Conservation (phyloP, 2,329 filamentous ascomycete species). For the Calonectria leucothoes region DNA sequence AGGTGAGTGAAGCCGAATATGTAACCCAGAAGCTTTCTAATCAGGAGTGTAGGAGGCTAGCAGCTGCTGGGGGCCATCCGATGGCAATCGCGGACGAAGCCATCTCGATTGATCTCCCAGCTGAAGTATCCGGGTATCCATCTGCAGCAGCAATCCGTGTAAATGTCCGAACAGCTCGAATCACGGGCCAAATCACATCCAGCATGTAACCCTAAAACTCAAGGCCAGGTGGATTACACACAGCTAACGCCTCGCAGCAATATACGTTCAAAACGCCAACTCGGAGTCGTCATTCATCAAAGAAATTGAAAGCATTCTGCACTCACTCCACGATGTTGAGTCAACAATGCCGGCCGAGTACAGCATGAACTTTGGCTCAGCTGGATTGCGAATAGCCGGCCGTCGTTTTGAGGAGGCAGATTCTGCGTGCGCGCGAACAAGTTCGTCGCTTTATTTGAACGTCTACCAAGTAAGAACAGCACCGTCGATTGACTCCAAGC, state of each 20-base stretch:
- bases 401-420: slow-evolving; percentile 8
- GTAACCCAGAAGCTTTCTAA: neutral
- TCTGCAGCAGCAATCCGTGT: slow-evolving; percentile 27
- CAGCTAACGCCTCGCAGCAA: slow-evolving; percentile 4
- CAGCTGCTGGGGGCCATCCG: slow-evolving; percentile 26
- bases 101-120: slow-evolving; percentile 22
- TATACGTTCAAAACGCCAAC: slow-evolving; percentile 26
- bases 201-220: neutral
- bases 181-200: slow-evolving; percentile 28
- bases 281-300: slow-evolving; percentile 23
- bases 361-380: slow-evolving; percentile 14
- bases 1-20: neutral
- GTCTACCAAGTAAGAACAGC: slow-evolving; percentile 25
- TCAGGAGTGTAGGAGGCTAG: slow-evolving; percentile 20
- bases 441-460: slow-evolving; percentile 26
- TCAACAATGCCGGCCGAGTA: slow-evolving; percentile 26
- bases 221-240: neutral
- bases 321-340: slow-evolving; percentile 26
- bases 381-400: slow-evolving; percentile 7
- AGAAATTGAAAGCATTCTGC: slow-evolving; percentile 27
- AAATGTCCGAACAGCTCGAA: slow-evolving; percentile 23
- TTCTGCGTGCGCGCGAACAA: slow-evolving; percentile 18
- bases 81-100: slow-evolving; percentile 24
- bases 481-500: too few species aligned
- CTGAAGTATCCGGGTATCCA: slow-evolving; percentile 22